Evolutionary conservation across 768 basidiomycete species (phyloP).

Genomic region (Pholiota conissans): DNA sequence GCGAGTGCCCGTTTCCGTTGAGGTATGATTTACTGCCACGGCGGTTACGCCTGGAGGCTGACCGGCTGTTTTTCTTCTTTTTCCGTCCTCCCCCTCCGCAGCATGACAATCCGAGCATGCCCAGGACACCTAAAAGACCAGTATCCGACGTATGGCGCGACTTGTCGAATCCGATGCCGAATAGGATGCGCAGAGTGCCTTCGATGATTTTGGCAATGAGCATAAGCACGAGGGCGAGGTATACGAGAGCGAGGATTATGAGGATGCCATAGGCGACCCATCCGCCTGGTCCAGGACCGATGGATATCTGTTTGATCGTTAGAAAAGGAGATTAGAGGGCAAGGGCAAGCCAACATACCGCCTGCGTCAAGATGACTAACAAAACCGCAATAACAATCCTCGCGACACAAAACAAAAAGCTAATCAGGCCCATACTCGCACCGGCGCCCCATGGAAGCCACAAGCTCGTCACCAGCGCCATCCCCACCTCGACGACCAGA

Average conservation of each 20-base stretch:
- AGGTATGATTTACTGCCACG: not conserved
- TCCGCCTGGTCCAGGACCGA: constrained; percentile 76
- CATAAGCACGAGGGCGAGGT: constrained; percentile 81
- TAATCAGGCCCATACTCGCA: constrained; percentile 94
- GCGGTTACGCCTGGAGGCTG: not conserved
- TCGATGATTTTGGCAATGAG: constrained; percentile 85
- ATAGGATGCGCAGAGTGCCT: constrained; percentile 74
- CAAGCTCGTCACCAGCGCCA: constrained; percentile 85
- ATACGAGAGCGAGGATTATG: constrained; percentile 78
- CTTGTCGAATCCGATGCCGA: constrained; percentile 80
- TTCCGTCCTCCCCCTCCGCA: constrained; percentile 33
- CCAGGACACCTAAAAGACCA: constrained; percentile 84
- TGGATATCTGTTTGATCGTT: constrained; percentile 65
- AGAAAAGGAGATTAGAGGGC: not conserved
- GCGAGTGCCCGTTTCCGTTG: not conserved
- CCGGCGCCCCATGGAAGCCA: constrained; percentile 98
- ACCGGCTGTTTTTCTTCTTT: constrained; percentile 10
- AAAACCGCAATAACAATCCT: constrained; percentile 89
- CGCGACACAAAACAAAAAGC: constrained; percentile 90
- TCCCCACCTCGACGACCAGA: constrained; percentile 83
- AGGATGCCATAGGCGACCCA: constrained; percentile 97
- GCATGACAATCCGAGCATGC: constrained; percentile 67
- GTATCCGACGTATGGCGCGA: constrained; percentile 78
- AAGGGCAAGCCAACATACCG: constrained; percentile 50
- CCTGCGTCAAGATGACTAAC: constrained; percentile 85